Base-by-base conservation (phyloP, 495 filamentous ascomycete species). In the Aspergillus nidulans region DNA sequence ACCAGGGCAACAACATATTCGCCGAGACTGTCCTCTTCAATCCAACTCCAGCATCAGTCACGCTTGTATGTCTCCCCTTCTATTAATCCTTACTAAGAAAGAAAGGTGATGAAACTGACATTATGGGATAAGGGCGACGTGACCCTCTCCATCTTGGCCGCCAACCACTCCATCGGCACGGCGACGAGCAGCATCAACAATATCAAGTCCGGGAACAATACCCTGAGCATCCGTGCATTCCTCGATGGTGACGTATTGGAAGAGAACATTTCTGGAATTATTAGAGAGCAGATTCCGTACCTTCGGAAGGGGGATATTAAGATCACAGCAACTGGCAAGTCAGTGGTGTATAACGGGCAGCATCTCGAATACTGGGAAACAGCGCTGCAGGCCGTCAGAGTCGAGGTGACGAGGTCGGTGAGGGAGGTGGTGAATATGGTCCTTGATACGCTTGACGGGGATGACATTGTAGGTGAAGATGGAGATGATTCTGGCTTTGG, bases 1-100 rank as follows among this genome's bases (percentile, higher is more conserved):
- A 48, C 12, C 34, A 50, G 15, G 53, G 46, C 1, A 41, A 50
- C 10, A 56, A 49, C 23, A 20, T 56, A 1, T 50, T 44, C 19
- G 46, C 23, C 18, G 46, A 49, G 20, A 24, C 34, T 9, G 28
- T 44, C 25, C 16, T 56, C 0, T 23, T 32, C 30, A 56, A 56
- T 26, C 53, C 53, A 6, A 23, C 53, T 5, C 46, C 53, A 4
- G 46, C 30, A 4, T 21, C 45, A 3, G 43, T 50, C 15, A 56
- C 53, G 7, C 53, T 56, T 2, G 53, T 56, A 41, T 10, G 53
- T 40, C 20, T 18, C 20, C n/a, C 25, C 15, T n/a, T 21, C 21
- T 28, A 16, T n/a, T n/a, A n/a, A n/a, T n/a, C n/a, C n/a, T n/a
- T n/a, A n/a, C n/a, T n/a, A n/a, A n/a, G 7, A 5, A 4, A 16